Evolutionary conservation across 2,329 filamentous ascomycete genomes (phyloP), one percentile per base, ranked within the genome.

Genomic region (Neoscytalidium dimidiatum): DNA sequence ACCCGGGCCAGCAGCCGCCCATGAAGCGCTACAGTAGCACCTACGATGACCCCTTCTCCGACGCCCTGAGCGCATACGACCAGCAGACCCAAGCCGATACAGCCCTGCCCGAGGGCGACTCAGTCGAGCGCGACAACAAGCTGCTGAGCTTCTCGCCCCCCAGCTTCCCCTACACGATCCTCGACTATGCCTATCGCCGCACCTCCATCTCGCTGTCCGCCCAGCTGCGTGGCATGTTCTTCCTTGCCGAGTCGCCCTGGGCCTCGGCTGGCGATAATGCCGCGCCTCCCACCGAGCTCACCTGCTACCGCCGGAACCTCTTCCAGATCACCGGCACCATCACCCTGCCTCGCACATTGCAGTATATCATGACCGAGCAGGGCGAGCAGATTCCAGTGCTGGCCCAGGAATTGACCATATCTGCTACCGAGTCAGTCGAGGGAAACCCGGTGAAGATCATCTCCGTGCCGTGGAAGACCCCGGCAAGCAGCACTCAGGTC

Each of bases 401-500:
- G 68, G 90, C 84, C 68, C 91, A 94, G 77, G 94, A 98, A 76
- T 87, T 97, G 62, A 89, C 90, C 62, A 92, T 98, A 52, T 96
- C 92, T 4, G 94, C 94, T 8, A 96, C 93, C 56, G 94, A 98
- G 76, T 97, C 94, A 1, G 93, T 97, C 17, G 94, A 98, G 75
- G 92, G 92, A 35, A 94, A 97, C 71, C 82, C 91, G 0, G 92
- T 97, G 48, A 94, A 96, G 71, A 89, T 98, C 67, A 97, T 98
- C 68, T 95, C 95, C 7, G 96, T 98, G 66, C 94, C 94, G 0
- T 98, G 94, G 94, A 98, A 98, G 82, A 97, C 94, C 1, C 94
- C 93, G 1, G 92, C 91, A 29, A 92, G 91, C 58, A 92, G 90
- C 78, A 87, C 89, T 3, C 85, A 88, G n/a, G 87, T 90, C 82